Base-by-base conservation (phyloP, 2,329 filamentous ascomycete species). In the Keithomyces neogunnii region DNA sequence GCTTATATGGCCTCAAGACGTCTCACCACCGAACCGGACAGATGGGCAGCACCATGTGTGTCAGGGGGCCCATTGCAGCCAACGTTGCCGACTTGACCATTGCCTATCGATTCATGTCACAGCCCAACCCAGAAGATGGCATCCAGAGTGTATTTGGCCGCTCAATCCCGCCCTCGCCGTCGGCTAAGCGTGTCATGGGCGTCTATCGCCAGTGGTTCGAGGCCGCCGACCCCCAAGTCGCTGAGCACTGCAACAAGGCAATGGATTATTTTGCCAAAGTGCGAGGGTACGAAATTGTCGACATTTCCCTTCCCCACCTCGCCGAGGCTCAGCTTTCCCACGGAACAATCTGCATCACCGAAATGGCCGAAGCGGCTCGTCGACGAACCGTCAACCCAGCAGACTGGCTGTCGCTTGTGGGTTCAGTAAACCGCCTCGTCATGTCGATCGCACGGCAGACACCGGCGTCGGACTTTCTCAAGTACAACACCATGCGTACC, bases 1-100 rank as follows among this genome's bases (percentile, higher is more conserved):
- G 89, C 47, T 69, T 89, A 28, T 95, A 86, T 67, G 89, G 89
- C 2, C 75, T 96, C 53, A 95, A 96, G 67, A 75, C 88, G 1
- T 84, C 81, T 0, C 86, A 93, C 63, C 80, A 85, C 61, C 84
- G 89, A 38, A 78, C 87, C 5, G 78, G 78, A 43, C 73, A 69
- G 52, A 73, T 75, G 66, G 72, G 72, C 59, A 75, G 73, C 50
- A 75, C 73, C 50, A 74, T 81, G 62, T 76, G 74, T 51, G 85
- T 93, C 13, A 73, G 80, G 5, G 88, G 89, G 0, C 90, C 91
- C 6, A 78, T 96, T 60, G 86, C 88, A 13, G 77, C 81, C 46
- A 92, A 78, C 50, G 87, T 87, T 55, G 74, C 83, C 36, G 91
- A 95, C 61, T 78, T 96, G 5, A 85, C 86, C 55, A 75, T 90